These are phyloP conservation scores for Aspergillus fischeri DNA, from an alignment of 2,329 filamentous ascomycete species.

Conservation along the genomic window DNA sequence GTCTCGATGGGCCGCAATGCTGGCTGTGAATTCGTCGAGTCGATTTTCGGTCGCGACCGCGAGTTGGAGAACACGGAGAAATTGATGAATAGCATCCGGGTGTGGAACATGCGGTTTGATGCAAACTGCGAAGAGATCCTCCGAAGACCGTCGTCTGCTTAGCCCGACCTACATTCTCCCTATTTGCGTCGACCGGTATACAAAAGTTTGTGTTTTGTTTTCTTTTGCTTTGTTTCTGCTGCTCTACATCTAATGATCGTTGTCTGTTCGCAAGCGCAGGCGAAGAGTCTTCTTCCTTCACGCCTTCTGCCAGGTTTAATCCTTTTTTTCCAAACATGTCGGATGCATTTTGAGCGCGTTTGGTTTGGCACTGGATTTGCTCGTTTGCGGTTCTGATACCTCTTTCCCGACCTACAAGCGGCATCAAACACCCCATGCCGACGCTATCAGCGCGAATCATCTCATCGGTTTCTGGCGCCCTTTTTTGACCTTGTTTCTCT, in stretches of 20 bases:
- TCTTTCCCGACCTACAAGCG: background rate
- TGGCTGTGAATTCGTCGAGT: slow-evolving; percentile 92
- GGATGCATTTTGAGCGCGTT: slow-evolving; percentile 35
- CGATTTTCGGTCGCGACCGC: slow-evolving; percentile 86
- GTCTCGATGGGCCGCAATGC: slow-evolving; percentile 83
- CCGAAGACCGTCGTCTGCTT: slow-evolving; percentile 45
- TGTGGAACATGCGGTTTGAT: slow-evolving; percentile 92
- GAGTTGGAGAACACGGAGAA: slow-evolving; percentile 87
- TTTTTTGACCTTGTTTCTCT: slow-evolving; percentile 4
- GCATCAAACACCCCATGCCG: background rate
- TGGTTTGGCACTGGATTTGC: slow-evolving; percentile 29
- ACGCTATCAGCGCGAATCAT: slow-evolving; percentile 18
- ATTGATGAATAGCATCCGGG: slow-evolving; percentile 81
- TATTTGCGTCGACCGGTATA: background rate
- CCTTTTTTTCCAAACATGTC: slow-evolving; percentile 12
- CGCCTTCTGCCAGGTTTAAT: background rate
- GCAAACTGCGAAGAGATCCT: slow-evolving; percentile 93
- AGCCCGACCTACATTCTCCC: slow-evolving; percentile 10
- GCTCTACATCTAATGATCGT: background rate
- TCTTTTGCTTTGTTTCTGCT: background rate
- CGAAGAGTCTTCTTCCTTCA: slow-evolving; percentile 1
- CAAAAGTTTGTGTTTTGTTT: slow-evolving; percentile 9
- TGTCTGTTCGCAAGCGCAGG: background rate
- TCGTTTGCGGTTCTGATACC: slow-evolving; percentile 19
- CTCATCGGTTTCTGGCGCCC: slow-evolving; percentile 19